Evolutionary conservation across 805 yeast genomes (phyloP).

Genomic region (Hanseniaspora valbyensis): DNA sequence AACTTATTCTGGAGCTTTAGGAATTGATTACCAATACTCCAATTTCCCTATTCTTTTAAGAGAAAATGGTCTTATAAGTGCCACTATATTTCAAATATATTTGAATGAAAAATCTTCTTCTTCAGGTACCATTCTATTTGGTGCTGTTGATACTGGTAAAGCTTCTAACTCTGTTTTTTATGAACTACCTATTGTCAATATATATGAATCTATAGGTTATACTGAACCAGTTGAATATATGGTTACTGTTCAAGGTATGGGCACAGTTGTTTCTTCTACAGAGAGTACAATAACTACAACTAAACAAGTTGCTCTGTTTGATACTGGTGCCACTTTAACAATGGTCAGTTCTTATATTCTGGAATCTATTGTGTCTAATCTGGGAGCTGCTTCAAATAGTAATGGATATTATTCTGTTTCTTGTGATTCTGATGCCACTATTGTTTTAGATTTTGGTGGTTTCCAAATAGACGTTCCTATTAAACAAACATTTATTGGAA

Average conservation of each 20-base stretch:
- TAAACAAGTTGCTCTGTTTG: slow-evolving; percentile 35
- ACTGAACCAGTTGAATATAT: slow-evolving; percentile 21
- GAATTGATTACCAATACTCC: slow-evolving; percentile 37
- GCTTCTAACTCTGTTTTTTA: slow-evolving; percentile 39
- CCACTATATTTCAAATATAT: slow-evolving; percentile 51
- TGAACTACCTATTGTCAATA: slow-evolving; percentile 42
- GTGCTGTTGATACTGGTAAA: slow-evolving; percentile 59
- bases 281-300: slow-evolving; percentile 22
- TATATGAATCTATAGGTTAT: slow-evolving; percentile 19
- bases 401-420: slow-evolving; percentile 37
- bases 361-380: background rate
- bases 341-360: slow-evolving; percentile 4
- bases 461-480: slow-evolving; percentile 42
- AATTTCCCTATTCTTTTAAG: slow-evolving; percentile 58
- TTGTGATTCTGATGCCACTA: slow-evolving; percentile 33
- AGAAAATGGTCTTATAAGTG: slow-evolving; percentile 44
- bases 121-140: slow-evolving; percentile 53
- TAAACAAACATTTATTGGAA: slow-evolving; percentile 25
- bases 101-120: slow-evolving; percentile 36
- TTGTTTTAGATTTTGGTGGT: slow-evolving; percentile 52
- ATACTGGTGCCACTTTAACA: slow-evolving; percentile 42
- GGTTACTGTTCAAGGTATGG: slow-evolving; percentile 26
- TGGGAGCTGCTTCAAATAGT: slow-evolving; percentile 37
- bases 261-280: slow-evolving; percentile 11
- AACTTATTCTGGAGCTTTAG: slow-evolving; percentile 34